Percentiles rank a stretch among this genome's conserved stretches.
Evolutionary conservation across 2,329 filamentous ascomycete species (phyloP).

Genomic region (Fusarium newnesense): DNA sequence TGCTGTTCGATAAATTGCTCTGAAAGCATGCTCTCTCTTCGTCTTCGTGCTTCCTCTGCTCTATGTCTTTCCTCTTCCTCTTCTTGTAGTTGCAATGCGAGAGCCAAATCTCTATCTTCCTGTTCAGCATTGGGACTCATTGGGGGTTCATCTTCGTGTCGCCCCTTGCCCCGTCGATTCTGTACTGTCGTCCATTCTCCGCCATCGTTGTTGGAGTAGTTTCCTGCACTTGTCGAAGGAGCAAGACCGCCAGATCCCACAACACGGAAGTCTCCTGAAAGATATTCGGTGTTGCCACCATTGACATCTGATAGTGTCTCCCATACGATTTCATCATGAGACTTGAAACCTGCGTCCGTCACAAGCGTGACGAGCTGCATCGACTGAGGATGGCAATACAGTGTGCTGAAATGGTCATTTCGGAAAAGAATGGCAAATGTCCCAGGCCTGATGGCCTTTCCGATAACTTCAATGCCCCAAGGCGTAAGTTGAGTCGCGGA

Average conservation of each 20-base stretch:
- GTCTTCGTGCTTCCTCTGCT: conserved; percentile 70
- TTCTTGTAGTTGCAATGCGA: conserved; percentile 93
- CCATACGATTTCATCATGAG: conserved; percentile 94
- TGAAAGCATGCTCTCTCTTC: conserved; percentile 74
- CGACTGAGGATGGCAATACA: conserved; percentile 87
- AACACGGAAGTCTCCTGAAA: conserved; percentile 87
- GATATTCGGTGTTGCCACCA: conserved; percentile 83
- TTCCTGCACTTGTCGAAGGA: conserved; percentile 27
- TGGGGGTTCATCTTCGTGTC: conserved; percentile 41
- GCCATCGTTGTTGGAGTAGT: conserved; percentile 31
- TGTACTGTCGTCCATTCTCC: conserved; percentile 68
- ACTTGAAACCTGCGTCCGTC: conserved; percentile 90
- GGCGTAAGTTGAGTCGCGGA: conserved; percentile 90
- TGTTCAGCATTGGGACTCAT: conserved; percentile 65
- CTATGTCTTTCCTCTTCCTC: conserved; percentile 86
- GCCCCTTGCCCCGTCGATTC: conserved; percentile 44
- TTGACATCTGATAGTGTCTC: conserved; percentile 91
- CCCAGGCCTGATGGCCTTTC: conserved; percentile 76
- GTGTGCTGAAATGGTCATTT: conserved; percentile 95
- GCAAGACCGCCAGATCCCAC: conserved; percentile 67
- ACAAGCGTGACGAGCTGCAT: conserved; percentile 83
- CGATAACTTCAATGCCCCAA: conserved; percentile 81
- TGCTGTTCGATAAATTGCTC: conserved; percentile 77
- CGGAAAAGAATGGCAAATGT: conserved; percentile 91
- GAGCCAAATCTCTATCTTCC: conserved; percentile 86